Evolutionary conservation across 495 filamentous ascomycete species (phyloP), one percentile per base, ranked within the genome.

Genomic region (Podospora conica): DNA sequence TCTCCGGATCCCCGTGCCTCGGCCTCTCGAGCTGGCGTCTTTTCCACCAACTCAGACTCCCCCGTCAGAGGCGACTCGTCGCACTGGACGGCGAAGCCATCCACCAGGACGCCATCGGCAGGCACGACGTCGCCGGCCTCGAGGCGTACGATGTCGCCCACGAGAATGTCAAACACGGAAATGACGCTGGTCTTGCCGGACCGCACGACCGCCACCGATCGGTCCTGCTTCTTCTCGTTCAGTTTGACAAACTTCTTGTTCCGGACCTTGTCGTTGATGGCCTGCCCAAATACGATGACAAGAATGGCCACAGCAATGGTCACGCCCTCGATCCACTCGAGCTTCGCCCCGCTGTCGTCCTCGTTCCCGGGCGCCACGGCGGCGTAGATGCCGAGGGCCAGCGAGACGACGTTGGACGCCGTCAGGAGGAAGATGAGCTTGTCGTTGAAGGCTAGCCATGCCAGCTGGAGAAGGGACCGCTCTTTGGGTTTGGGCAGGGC

Each of bases 361-460:
- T 78, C 80, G 31, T 80, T 74, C 3, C 73, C 57, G 3, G 67
- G 69, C 25, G 75, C 76, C 64, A 83, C 76, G 29, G 79, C 79
- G 75, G 90, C 85, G 69, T 91, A 91, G 8, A 91, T 80, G 12
- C 88, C 89, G 55, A 91, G 76, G 27, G 82, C 87, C 55, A 91
- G 77, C 3, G 87, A 90, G 18, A 91, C 60, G 27, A 62, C 25
- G 31, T 53, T 78, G 53, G 89, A 74, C 11, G 88, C 89, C 9
- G 89, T 89, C 18, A 85, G 79, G 11, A 91, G 77, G 15, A 91
- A 77, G 25, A 93, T 88, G 54, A 93, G 80, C 28, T 92, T 88
- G 63, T 93, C 90, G 66, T 92, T 90, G 72, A 90, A 91, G 9
- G 89, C 89, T 68, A 87, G 85, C 90, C 90, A 93, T 64, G 91